Base-by-base conservation (phyloP, 768 basidiomycete species). In the Sporobolomyces roseus region DNA sequence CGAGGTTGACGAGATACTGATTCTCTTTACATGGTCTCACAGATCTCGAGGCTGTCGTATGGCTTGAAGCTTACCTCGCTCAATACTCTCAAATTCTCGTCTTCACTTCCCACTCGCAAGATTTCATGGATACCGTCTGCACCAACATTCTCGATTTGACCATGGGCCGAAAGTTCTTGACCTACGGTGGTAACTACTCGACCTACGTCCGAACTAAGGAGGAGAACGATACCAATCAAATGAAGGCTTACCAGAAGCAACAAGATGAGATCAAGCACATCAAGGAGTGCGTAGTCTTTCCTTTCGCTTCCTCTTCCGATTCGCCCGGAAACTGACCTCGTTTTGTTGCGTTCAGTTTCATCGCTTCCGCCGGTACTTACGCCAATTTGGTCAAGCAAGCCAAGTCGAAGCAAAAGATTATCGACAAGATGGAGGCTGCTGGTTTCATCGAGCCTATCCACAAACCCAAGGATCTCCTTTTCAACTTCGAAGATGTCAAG, bases 341-440 rank as follows among this genome's bases (percentile, higher is more conserved):
- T 19, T 38, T 5, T 32, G 13, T 29, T 33, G 45, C 10, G 30
- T 41, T 9, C 88, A 81, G 92, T 77, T 97, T 97, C 85, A 98
- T 98, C 74, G 91, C 96, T 10, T 93, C 91, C n/a, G 94, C 94
- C 41, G 94, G 94, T 85, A 99, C 94, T 41, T 99, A 98, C 78
- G 96, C 94, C 74, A 99, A 99, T 80, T 85, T 99, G 74, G 94
- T 99, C 76, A 91, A 88, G 77, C 94, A 99, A 80, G 94, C 94
- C 74, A 97, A 99, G 82, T 97, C 93, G 58, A 99, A 99, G 79
- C 94, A 99, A 80, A 99, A 99, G 85, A 98, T 99, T 72, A 94
- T 99, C 80, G 94, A 99, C 84, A 99, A 99, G 85, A 99, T 99
- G 94, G 96, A 99, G 83, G 94, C 94, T 32, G 94, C 93, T 19